These are phyloP conservation scores for Secale cereale DNA, from an alignment of 176 grass and related monocot species.

Conservation along the genomic window DNA sequence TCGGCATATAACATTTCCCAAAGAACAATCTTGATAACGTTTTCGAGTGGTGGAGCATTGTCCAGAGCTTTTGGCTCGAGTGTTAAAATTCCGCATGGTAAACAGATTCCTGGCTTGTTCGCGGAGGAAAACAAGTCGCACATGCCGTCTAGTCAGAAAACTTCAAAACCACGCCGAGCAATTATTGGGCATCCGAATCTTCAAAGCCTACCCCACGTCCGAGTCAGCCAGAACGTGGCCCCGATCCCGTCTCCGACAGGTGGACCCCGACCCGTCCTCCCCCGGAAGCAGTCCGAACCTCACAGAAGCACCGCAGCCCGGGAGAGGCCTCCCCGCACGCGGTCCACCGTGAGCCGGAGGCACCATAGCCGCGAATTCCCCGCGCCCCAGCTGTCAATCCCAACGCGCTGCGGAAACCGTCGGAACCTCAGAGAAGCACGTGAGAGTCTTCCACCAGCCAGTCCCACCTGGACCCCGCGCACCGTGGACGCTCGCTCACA, in stretches of 20 bases:
- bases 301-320: neutral
- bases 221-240: slow-evolving; percentile 17
- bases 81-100: too few relatives aligned
- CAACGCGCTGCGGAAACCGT: neutral
- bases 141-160: neutral
- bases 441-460: neutral
- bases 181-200: slow-evolving; percentile 8
- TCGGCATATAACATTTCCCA: too few relatives aligned
- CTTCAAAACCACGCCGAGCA: neutral
- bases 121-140: neutral
- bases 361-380: slow-evolving; percentile 3
- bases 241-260: neutral
- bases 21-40: neutral
- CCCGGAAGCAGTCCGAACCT: neutral
- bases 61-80: neutral
- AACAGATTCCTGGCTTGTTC: neutral
- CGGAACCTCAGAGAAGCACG: neutral
- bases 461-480: neutral
- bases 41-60: neutral
- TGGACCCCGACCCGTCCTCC: neutral
- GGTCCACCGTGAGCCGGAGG: neutral
- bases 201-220: slow-evolving; percentile 8
- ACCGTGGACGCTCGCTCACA: neutral
- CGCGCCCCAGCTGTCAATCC: neutral
- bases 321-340: neutral